Evolutionary conservation across 2,329 filamentous ascomycete genomes (phyloP), one percentile per base, ranked within the genome.

Genomic region (Fusarium humuli): DNA sequence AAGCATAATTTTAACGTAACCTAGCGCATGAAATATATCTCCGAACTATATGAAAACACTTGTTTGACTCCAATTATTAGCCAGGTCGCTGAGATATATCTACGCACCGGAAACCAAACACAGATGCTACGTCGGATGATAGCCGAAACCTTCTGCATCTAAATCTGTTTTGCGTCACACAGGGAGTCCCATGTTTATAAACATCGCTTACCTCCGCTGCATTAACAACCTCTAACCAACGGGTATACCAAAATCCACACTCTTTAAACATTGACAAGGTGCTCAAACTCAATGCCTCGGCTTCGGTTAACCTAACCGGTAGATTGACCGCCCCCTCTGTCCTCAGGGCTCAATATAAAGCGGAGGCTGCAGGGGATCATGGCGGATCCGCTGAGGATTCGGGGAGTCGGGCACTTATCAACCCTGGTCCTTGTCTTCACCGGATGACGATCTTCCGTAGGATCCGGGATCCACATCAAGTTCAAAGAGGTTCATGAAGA

Each of bases 361-460:
- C 18, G 34, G 34, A 37, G 34, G 34, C n/a, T 48, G 46, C 46
- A 32, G 27, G 49, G 49, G 18, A 27, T 5, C 9, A 5, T 3
- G 4, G 32, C 49, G 49, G 49, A 20, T 22, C 58, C 48, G 37
- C 14, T 42, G 23, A 44, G 16, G 32, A 63, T 25, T 27, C 13
- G 22, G 13, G 34, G 34, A 37, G 14, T 23, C 41, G 22, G 41
- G 18, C 41, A 30, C 25, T 58, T 47, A 25, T 58, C 41, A 25
- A 45, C 40, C 27, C 59, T 50, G 30, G 23, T 13, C 40, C 52
- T 6, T 48, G 61, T n/a, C 16, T 29, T 29, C 7, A 11, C 48
- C 40, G 60, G 60, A 32, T 65, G 60, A n/a, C 32, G 61, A 65
- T 65, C 50, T 42, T 65, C 59, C 61, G 37, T 6, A 27, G 50